phyloP scores from a whole-genome alignment of 163 green algal genomes.

The Coccomyxa subellipsoidea region DNA sequence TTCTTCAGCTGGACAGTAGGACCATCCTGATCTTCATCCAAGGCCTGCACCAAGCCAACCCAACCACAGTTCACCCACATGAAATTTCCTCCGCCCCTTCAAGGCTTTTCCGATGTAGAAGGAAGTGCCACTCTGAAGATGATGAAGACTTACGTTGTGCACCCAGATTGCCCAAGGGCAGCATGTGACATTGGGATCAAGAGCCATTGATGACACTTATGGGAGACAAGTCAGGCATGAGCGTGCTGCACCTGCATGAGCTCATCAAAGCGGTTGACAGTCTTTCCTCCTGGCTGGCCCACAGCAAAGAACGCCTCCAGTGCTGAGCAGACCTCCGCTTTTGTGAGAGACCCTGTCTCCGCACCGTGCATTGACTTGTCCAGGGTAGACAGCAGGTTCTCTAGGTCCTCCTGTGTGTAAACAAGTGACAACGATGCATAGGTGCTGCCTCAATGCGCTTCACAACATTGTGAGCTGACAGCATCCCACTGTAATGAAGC shows the following conservation, averaged over 20 bases:
- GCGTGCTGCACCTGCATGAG: slow-evolving; percentile 35
- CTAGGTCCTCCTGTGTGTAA: slow-evolving; percentile 41
- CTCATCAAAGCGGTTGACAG: slow-evolving; percentile 46
- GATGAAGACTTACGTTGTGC: no score
- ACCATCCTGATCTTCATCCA: slow-evolving; percentile 57
- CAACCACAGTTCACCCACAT: no score
- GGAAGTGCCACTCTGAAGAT: no score
- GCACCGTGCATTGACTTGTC: slow-evolving; percentile 38
- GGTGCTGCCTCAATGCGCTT: no score
- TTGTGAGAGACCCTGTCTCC: slow-evolving; percentile 33
- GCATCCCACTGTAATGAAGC: no score
- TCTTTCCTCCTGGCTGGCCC: slow-evolving; percentile 50
- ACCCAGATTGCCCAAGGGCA: no score
- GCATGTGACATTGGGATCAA: no score
- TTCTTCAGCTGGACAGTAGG: slow-evolving; percentile 42
- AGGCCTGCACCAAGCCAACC: slow-evolving; percentile 15
- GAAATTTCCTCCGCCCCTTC: no score
- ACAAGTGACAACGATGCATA: no score
- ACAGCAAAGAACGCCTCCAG: slow-evolving; percentile 54
- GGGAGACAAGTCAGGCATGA: background rate
- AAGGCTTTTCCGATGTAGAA: no score
- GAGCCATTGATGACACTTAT: background rate
- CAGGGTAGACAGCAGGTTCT: slow-evolving; percentile 44
- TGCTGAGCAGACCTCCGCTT: slow-evolving; percentile 40
- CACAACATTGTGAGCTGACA: no score